Evolutionary conservation across 495 filamentous ascomycete species (phyloP).

Genomic region (Neurospora hispaniola): DNA sequence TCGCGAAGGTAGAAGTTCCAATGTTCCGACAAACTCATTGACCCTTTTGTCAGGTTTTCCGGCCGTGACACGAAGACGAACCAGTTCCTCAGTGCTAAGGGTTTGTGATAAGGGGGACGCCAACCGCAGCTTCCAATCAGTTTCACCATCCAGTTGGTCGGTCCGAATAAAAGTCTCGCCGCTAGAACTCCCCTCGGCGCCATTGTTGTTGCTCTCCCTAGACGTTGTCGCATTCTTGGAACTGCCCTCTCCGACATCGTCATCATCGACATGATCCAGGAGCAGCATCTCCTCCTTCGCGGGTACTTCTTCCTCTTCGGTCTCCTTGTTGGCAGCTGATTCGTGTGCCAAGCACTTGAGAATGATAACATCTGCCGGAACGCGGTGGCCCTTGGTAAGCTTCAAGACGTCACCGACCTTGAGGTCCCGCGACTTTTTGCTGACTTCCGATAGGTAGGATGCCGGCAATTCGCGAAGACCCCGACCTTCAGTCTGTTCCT

Average conservation of each 20-base stretch:
- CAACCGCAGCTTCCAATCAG: conserved; percentile 94
- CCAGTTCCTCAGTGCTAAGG: conserved; percentile 56
- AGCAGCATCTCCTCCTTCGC: conserved; percentile 28
- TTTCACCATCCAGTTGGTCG: conserved; percentile 96
- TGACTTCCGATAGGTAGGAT: conserved; percentile 47
- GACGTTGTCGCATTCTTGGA: conserved; percentile 2
- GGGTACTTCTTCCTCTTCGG: conserved; percentile 15
- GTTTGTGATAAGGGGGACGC: conserved; percentile 75
- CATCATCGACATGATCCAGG: conserved; percentile 26
- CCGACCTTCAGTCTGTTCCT: conserved; percentile 39
- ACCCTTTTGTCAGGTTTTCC: conserved; percentile 85
- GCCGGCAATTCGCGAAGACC: conserved; percentile 26
- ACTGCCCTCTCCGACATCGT: conserved; percentile 17
- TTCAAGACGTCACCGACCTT: conserved; percentile 93
- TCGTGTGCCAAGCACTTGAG: conserved; percentile 74
- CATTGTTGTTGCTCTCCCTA: conserved; percentile 3
- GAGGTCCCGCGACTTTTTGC: conserved; percentile 76
- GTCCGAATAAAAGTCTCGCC: conserved; percentile 96
- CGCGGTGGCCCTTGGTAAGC: conserved; percentile 77
- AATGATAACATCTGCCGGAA: conserved; percentile 91
- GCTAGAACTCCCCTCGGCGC: conserved; percentile 27
- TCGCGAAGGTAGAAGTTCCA: conserved; percentile 49
- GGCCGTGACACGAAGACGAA: conserved; percentile 64
- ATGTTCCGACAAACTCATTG: conserved; percentile 83
- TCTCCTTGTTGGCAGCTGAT: conserved; percentile 15